These are phyloP conservation scores for Pseudogymnoascus sp. DNA, from an alignment of 2,329 filamentous ascomycete genomes.

Conservation along the genomic window DNA sequence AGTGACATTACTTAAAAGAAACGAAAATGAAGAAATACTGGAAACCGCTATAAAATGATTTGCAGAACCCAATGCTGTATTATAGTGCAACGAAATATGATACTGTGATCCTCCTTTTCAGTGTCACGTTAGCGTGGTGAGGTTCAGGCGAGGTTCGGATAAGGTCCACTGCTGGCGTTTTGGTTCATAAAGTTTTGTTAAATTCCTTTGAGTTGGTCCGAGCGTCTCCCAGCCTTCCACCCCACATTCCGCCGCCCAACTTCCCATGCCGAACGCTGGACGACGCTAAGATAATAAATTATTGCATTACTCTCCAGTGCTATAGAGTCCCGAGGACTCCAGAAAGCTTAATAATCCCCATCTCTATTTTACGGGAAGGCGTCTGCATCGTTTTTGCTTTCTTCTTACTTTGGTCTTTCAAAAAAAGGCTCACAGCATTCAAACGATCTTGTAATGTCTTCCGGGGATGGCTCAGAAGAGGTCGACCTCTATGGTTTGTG, in stretches of 20 bases:
- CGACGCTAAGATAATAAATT: conserved; percentile 12
- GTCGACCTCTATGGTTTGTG: conserved; percentile 46
- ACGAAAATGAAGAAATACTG: not conserved
- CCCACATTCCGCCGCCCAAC: conserved; percentile 4
- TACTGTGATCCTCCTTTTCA: not conserved
- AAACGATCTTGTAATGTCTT: conserved; percentile 20
- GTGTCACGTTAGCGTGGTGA: not conserved
- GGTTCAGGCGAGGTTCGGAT: not conserved
- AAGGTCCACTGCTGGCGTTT: not conserved
- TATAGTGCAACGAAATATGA: not conserved
- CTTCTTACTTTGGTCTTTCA: not conserved
- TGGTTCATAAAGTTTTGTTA: not conserved
- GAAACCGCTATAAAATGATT: not conserved
- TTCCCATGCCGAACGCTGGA: not conserved
- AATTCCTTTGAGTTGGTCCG: not conserved
- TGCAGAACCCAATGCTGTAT: not conserved
- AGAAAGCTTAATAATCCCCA: conserved; percentile 4
- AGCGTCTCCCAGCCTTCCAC: conserved; percentile 5
- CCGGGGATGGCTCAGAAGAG: conserved; percentile 28
- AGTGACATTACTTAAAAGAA: not conserved
- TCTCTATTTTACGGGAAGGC: not conserved
- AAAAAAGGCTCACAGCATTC: not conserved
- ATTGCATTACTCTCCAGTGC: conserved; percentile 3
- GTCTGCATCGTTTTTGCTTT: not conserved
- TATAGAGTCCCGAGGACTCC: not conserved